These are phyloP conservation scores for Aureobasidium sp. DNA, from an alignment of 2,329 filamentous ascomycete genomes.

Conservation along the genomic window DNA sequence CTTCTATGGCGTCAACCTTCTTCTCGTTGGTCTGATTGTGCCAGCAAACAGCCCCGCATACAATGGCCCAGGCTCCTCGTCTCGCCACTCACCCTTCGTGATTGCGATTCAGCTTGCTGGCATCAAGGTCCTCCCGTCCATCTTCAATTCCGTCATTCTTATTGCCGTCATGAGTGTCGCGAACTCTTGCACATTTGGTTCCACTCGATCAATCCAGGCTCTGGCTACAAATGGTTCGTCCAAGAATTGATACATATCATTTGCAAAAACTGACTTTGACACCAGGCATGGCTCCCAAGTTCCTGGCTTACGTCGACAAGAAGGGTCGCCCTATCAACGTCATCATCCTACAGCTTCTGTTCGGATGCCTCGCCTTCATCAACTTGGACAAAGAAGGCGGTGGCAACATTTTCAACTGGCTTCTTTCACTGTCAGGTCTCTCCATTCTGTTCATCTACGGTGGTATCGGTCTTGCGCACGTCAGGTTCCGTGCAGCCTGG, in stretches of 20 bases:
- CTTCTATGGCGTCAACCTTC: constrained; percentile 20
- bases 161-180: constrained; percentile 50
- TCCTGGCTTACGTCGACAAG: constrained; percentile 74
- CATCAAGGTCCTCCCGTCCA: constrained; percentile 49
- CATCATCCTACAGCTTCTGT: constrained; percentile 54
- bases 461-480: constrained; percentile 77
- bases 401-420: constrained; percentile 62
- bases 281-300: constrained; percentile 62
- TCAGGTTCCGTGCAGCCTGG: constrained; percentile 78
- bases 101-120: constrained; percentile 53
- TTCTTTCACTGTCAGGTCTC: constrained; percentile 61
- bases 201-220: constrained; percentile 49
- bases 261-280: neutral
- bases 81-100: constrained; percentile 53
- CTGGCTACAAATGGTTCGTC: constrained; percentile 36
- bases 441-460: constrained; percentile 69
- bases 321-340: constrained; percentile 69
- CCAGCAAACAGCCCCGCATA: constrained; percentile 21
- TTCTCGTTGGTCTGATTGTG: constrained; percentile 19
- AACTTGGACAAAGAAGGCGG: constrained; percentile 48
- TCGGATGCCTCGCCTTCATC: constrained; percentile 69
- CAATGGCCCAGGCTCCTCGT: constrained; percentile 25
- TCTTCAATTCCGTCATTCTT: constrained; percentile 58
- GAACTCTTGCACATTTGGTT: constrained; percentile 49
- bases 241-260: neutral